A percentile compares a stretch with the other conserved stretches of the same genome.
Evolutionary conservation across 208 protist species (phyloP).

Genomic region (Trypanosoma boissoni): DNA sequence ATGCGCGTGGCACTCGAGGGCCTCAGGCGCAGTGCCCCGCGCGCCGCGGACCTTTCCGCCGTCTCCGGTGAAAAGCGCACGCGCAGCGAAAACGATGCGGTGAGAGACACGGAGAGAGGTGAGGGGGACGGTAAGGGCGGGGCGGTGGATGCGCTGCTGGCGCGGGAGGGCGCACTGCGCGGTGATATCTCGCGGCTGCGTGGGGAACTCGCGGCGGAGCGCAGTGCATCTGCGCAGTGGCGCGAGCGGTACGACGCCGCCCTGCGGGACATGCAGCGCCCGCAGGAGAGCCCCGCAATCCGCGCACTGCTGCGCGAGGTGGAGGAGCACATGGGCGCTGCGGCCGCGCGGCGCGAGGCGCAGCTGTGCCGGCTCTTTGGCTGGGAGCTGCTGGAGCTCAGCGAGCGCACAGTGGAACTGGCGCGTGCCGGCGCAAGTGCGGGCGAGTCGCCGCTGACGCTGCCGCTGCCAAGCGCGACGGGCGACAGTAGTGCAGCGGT

Average conservation of each 20-base stretch:
- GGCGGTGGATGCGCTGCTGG: conserved; percentile 7
- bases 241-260: conserved; percentile 16
- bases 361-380: conserved; percentile 25
- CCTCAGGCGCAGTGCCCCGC: too few species aligned
- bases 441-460: conserved; percentile 11
- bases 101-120: not conserved
- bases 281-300: conserved; percentile 17
- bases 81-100: not conserved
- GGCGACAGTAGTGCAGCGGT: conserved; percentile 1
- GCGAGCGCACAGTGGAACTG: conserved; percentile 5
- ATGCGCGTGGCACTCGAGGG: not conserved
- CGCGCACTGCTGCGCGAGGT: conserved; percentile 17
- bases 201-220: conserved; percentile 1
- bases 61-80: not conserved
- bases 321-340: not conserved
- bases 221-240: conserved; percentile 9
- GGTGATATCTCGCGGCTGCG: conserved; percentile 10
- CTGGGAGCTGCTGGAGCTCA: conserved; percentile 22
- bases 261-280: not conserved
- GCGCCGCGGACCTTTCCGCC: too few species aligned
- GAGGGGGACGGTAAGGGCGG: not conserved
- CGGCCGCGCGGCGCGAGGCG: not conserved
- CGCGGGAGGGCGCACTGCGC: not conserved
- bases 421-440: conserved; percentile 12
- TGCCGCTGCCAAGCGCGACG: conserved; percentile 14